phyloP scores from a whole-genome alignment of 2,329 filamentous ascomycete species.

The Fusarium beomiforme region DNA sequence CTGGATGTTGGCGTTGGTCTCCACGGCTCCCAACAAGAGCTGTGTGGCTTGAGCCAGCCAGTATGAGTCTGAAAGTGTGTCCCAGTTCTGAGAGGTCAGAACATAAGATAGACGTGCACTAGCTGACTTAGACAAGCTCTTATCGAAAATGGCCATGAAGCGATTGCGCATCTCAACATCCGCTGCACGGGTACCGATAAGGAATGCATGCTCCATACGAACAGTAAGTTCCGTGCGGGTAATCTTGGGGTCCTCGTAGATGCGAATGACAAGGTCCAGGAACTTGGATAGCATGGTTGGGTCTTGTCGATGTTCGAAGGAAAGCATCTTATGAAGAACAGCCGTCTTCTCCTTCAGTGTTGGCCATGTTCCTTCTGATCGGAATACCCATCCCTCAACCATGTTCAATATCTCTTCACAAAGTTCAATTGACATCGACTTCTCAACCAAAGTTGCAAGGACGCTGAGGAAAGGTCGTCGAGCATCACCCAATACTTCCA shows the following conservation, averaged over 20 bases:
- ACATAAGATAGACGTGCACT: slow-evolving; percentile 91
- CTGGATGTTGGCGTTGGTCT: slow-evolving; percentile 81
- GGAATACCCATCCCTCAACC: slow-evolving; percentile 96
- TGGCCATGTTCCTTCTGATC: slow-evolving; percentile 92
- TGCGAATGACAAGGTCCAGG: slow-evolving; percentile 93
- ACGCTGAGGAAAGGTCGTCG: slow-evolving; percentile 94
- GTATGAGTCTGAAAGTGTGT: slow-evolving; percentile 92
- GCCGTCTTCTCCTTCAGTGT: slow-evolving; percentile 99
- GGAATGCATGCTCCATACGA: slow-evolving; percentile 95
- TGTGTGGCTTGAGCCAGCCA: slow-evolving; percentile 97
- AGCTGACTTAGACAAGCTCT: slow-evolving; percentile 90
- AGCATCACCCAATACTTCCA: slow-evolving; percentile 92
- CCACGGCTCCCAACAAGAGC: slow-evolving; percentile 88
- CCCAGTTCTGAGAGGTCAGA: slow-evolving; percentile 94
- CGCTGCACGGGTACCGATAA: slow-evolving; percentile 91
- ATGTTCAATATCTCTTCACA: slow-evolving; percentile 94
- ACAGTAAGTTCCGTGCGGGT: slow-evolving; percentile 95
- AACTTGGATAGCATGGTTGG: slow-evolving; percentile 90
- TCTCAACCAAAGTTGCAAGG: slow-evolving; percentile 92
- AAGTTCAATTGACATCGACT: slow-evolving; percentile 85
- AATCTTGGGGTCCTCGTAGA: slow-evolving; percentile 98
- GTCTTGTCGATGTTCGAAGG: slow-evolving; percentile 88
- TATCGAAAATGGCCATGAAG: slow-evolving; percentile 96
- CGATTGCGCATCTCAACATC: slow-evolving; percentile 97
- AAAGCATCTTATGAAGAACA: slow-evolving; percentile 98